Evolutionary conservation across 208 protist genomes (phyloP), one percentile per base, ranked within the genome.

Genomic region (Vickermania spadyakhi): DNA sequence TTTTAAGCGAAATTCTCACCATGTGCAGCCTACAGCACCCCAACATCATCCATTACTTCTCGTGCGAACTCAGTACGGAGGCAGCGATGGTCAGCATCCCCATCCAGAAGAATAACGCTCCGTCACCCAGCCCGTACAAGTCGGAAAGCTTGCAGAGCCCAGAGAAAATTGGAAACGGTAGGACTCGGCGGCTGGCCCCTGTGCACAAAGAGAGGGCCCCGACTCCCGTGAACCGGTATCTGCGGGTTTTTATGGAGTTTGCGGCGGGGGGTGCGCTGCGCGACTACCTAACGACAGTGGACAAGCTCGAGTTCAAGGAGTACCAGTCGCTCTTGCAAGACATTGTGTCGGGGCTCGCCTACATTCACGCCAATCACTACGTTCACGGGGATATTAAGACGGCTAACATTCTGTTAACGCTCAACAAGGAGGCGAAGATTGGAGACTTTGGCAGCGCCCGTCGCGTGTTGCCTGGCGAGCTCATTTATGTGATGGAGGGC

Each of bases 31-130:
- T 96, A 58, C 84, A 96, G 66, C 86, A 96, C 71, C 84, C 84
- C 2, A 94, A 96, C 66, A 96, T 96, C 66, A 96, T 96, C 50
- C 90, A 96, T 77, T 96, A 96, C 72, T 96, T 96, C 64, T 91
- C 94, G 72, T 94, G 85, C 57, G 85, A 96, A 64, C 68, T 90
- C 68, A 86, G 72, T 59, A 67, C 64, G 30, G 74, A 83, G 50
- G 54, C 56, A 45, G 54, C 28, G 4, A 50, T 28, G 49, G 18
- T 45, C 36, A n/a, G 11, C 11, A 45, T n/a, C 36, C 36, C 36
- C 11, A 45, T 45, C 36, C 11, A 45, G 36, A 18, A 18, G 11
- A 18, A 18, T 7, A 18, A 45, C 11, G 36, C 36, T 7, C 36
- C 36, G 36, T 18, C 36, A 45, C 36, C 18, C 18, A 18, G 36